Evolutionary conservation across 306 rosid species (phyloP).

Genomic region (Gynostemma pentaphyllum): DNA sequence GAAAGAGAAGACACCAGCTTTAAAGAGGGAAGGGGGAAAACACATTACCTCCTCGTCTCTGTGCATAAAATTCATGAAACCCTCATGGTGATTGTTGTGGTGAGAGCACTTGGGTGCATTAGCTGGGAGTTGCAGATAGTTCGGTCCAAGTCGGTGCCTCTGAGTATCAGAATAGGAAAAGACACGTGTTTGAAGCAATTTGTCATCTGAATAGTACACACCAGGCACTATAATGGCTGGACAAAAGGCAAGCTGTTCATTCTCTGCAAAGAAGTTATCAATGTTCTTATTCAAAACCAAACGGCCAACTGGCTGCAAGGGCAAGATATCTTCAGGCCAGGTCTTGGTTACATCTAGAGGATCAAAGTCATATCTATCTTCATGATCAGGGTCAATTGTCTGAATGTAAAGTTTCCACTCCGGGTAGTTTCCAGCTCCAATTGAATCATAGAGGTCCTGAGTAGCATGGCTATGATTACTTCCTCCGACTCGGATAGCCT

Average conservation of each 20-base stretch:
- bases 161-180: slow-evolving; percentile 86
- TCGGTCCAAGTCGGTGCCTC: slow-evolving; percentile 97
- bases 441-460: slow-evolving; percentile 80
- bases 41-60: slow-evolving; percentile 73
- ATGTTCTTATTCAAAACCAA: slow-evolving; percentile 84
- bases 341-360: slow-evolving; percentile 93
- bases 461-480: slow-evolving; percentile 95
- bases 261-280: slow-evolving; percentile 94
- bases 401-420: slow-evolving; percentile 94
- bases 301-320: slow-evolving; percentile 94
- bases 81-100: slow-evolving; percentile 93
- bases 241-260: slow-evolving; percentile 87
- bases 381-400: slow-evolving; percentile 84
- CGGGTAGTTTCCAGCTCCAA: slow-evolving; percentile 93
- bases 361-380: slow-evolving; percentile 79
- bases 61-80: slow-evolving; percentile 90
- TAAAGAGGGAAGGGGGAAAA: background rate
- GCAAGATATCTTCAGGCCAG: slow-evolving; percentile 93
- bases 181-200: slow-evolving; percentile 79
- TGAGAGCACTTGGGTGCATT: slow-evolving; percentile 88
- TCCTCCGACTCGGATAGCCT: slow-evolving; percentile 82
- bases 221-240: slow-evolving; percentile 84
- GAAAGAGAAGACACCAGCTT: background rate
- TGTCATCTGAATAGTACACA: slow-evolving; percentile 73
- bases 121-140: slow-evolving; percentile 83